Conservation (phyloP, 2,329 filamentous ascomycete genomes). For the Exophiala mesophila region DNA sequence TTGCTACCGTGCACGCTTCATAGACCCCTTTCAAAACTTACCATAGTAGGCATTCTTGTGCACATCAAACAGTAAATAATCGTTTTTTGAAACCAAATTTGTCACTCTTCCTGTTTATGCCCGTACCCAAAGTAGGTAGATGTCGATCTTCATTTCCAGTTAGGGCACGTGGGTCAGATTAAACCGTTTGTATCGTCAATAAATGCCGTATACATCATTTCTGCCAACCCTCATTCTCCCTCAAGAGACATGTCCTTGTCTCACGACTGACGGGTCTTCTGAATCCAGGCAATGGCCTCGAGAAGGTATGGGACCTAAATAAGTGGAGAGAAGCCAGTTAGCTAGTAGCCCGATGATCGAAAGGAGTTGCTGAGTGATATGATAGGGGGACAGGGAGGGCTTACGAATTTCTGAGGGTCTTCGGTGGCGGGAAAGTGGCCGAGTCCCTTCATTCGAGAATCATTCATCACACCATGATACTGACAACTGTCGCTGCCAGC, state of each 20-base stretch:
- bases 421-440: conserved; percentile 48
- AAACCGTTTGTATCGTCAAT: no score
- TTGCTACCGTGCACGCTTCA: no score
- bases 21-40: no score
- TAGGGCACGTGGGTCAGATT: no score
- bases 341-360: not conserved
- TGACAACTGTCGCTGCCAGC: conserved; percentile 46
- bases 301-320: conserved; percentile 14
- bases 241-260: not conserved
- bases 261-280: conserved; percentile 12
- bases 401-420: conserved; percentile 37
- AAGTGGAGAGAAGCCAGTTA: not conserved
- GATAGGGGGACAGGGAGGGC: conserved; percentile 1
- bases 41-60: no score
- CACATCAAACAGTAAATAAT: no score
- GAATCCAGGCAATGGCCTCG: conserved; percentile 19
- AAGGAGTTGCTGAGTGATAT: not conserved
- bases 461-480: conserved; percentile 51
- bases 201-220: no score
- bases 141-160: no score
- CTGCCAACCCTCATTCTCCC: not conserved
- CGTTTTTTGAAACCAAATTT: no score
- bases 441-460: conserved; percentile 41
- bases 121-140: no score
- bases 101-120: no score